phyloP scores from a whole-genome alignment of 176 grass and related monocot species.

The Zoysia pacifica region DNA sequence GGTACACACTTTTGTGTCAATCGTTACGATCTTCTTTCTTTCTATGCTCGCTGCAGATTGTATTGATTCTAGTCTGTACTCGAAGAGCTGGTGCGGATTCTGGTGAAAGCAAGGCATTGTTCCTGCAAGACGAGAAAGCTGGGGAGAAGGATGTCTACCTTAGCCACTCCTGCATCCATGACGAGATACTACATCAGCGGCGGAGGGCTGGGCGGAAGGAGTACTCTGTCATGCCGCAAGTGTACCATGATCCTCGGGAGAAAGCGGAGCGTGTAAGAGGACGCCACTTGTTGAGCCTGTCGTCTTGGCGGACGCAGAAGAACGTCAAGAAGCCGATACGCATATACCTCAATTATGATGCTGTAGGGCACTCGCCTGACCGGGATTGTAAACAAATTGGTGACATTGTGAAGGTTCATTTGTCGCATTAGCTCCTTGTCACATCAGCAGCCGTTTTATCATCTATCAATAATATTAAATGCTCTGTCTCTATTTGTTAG shows the following conservation, averaged over 20 bases:
- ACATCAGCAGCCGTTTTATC: neutral
- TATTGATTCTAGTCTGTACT: constrained; percentile 66
- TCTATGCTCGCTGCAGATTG: constrained; percentile 51
- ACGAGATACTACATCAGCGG: constrained; percentile 89
- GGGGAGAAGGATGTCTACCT: constrained; percentile 73
- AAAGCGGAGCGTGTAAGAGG: constrained; percentile 45
- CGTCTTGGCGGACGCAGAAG: constrained; percentile 36
- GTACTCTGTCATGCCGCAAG: constrained; percentile 92
- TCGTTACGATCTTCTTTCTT: neutral
- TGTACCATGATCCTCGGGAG: constrained; percentile 56
- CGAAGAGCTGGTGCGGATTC: constrained; percentile 45
- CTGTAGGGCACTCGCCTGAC: constrained; percentile 89
- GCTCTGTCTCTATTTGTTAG: constrained; percentile 45
- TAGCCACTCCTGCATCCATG: constrained; percentile 96
- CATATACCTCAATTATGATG: constrained; percentile 98
- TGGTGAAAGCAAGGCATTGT: constrained; percentile 38
- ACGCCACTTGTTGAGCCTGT: constrained; percentile 59
- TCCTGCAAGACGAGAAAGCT: constrained; percentile 42
- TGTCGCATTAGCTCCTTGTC: neutral
- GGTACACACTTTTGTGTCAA: neutral
- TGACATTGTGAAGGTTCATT: constrained; percentile 72
- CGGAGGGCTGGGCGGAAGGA: constrained; percentile 76
- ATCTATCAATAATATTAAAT: neutral
- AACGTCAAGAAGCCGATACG: constrained; percentile 77
- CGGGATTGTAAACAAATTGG: constrained; percentile 86